Base-by-base conservation (phyloP, 768 basidiomycete species). In the Russula sp. region DNA sequence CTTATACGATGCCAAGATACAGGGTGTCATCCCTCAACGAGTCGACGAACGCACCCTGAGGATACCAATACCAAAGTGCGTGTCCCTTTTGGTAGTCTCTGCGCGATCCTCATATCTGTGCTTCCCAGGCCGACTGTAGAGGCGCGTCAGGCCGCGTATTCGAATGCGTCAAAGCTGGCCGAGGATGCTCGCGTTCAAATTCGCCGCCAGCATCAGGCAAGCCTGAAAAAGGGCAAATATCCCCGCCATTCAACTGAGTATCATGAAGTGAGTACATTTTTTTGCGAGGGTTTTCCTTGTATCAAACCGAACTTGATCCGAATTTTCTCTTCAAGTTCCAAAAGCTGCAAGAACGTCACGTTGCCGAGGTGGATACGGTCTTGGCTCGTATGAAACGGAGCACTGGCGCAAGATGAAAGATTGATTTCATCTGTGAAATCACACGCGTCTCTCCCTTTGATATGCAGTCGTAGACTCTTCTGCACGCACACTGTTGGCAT, bases 121-220 rank as follows among this genome's bases (percentile, higher is more conserved):
- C 13, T 53, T 34, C 24, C 34, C 54, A 94, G 91, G 67, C 89
- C 90, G 0, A 94, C 92, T 0, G 82, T 92, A 6, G 90, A 92
- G 50, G 82, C 87, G 0, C 82, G 88, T 16, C 78, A 77, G 24
- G 80, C 81, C 1, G 74, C 90, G 14, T 81, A 83, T 57, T 76
- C 79, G 0, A 76, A 76, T 11, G 85, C 87, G 0, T 79, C 81
- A 42, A 83, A 84, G 28, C 82, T 85, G 71, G 84, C 89, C 1
- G 92, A 94, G 72, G 89, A 90, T 14, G 80, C 84, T 2, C 87
- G 89, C 11, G 80, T 85, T 18, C 89, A 90, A 66, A 79, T 93
- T 22, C 86, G 92, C 49, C 86, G 87, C 67, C 80, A 82, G n/a
- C 85, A 87, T 62, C 81, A 86, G 57, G 74, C 81, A 0, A 84